Conservation (phyloP, 2,329 filamentous ascomycete genomes). For the Verticillium alfalfae region DNA sequence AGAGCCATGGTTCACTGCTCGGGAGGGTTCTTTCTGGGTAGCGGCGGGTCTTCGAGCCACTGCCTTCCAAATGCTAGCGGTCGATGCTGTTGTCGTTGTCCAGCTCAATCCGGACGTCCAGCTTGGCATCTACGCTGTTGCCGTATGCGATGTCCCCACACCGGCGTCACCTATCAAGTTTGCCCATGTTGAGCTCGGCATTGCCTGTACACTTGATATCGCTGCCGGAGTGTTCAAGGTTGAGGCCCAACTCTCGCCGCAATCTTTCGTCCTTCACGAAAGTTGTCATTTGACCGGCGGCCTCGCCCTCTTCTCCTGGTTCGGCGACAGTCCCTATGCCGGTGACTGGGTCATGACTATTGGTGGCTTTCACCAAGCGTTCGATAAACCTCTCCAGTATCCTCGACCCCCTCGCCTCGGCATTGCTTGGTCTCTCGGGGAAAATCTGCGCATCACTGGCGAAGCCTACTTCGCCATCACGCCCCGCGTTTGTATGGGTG, state of each 20-base stretch:
- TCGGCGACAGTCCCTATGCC: not conserved
- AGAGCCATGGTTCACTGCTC: no score
- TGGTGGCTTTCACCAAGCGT: slow-evolving; percentile 29
- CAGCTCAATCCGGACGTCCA: no score
- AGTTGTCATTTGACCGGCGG: slow-evolving; percentile 29
- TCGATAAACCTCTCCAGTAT: slow-evolving; percentile 19
- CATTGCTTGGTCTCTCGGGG: slow-evolving; percentile 18
- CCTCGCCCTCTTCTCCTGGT: slow-evolving; percentile 20
- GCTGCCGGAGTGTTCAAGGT: no score
- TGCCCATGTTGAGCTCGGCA: no score
- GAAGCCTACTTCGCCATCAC: slow-evolving; percentile 32
- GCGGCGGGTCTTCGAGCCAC: no score
- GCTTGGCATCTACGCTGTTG: no score
- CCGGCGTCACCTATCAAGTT: no score
- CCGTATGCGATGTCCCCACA: no score
- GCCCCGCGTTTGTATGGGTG: slow-evolving; percentile 27
- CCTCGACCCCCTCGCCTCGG: slow-evolving; percentile 21
- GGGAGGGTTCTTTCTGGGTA: no score
- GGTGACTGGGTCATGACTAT: slow-evolving; percentile 32
- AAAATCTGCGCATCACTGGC: slow-evolving; percentile 20
- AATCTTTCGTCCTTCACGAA: slow-evolving; percentile 24
- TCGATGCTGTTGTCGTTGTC: no score
- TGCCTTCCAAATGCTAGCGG: no score
- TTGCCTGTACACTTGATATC: no score
- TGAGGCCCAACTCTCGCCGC: slow-evolving; percentile 21